These are phyloP conservation scores for Agaricus sinodeliciosus DNA, from an alignment of 768 basidiomycete genomes.

Conservation along the genomic window DNA sequence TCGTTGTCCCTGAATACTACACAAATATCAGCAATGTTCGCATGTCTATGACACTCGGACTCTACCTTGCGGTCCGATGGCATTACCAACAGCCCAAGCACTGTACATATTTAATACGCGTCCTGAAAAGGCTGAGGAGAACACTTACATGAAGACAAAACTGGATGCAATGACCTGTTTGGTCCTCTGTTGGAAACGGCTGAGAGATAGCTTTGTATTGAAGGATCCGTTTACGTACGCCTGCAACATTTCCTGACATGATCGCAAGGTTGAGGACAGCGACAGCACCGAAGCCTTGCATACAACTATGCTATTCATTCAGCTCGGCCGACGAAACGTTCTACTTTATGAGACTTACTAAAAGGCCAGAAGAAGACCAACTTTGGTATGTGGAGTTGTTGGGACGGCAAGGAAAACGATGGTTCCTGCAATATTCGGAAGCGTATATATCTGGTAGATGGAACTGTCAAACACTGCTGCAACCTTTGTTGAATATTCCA, in stretches of 20 bases:
- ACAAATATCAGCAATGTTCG: not conserved
- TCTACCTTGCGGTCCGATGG: constrained; percentile 36
- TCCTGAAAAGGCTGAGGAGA: not conserved
- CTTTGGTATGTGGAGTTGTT: constrained; percentile 32
- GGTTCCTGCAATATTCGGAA: constrained; percentile 43
- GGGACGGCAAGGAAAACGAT: constrained; percentile 37
- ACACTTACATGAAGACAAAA: constrained; percentile 38
- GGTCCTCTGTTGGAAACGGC: constrained; percentile 24
- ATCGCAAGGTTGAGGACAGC: constrained; percentile 39
- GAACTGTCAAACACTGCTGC: not conserved
- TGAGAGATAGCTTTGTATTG: not conserved
- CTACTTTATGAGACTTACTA: constrained; percentile 25
- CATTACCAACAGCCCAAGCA: constrained; percentile 47
- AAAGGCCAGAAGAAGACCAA: constrained; percentile 43
- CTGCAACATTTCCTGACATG: constrained; percentile 40
- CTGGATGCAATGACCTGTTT: constrained; percentile 43
- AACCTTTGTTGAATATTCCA: not conserved
- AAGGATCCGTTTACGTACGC: constrained; percentile 19
- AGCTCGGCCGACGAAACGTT: not conserved
- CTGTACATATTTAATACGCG: constrained; percentile 13
- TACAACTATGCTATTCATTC: constrained; percentile 24
- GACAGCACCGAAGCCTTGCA: constrained; percentile 40
- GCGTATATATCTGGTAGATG: constrained; percentile 30
- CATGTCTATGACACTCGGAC: not conserved
- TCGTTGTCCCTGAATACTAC: constrained; percentile 39